Evolutionary conservation across 257 asterid genomes (phyloP).

Genomic region (Ilex aquifolium): DNA sequence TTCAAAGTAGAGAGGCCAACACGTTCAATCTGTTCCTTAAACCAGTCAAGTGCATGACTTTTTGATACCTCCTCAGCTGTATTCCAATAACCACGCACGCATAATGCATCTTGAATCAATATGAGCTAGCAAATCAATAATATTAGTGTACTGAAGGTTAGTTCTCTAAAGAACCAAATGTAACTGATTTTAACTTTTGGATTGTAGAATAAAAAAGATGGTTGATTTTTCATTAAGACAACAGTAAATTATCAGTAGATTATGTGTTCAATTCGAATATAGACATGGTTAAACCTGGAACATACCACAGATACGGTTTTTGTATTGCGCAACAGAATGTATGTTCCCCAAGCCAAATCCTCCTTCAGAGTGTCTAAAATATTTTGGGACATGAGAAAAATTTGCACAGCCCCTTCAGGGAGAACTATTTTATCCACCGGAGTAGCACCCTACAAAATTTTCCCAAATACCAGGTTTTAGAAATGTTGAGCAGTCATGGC

Average conservation of each 20-base stretch:
- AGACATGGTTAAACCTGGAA: conserved; percentile 9
- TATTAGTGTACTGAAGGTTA: conserved; percentile 8
- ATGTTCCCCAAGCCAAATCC: conserved; percentile 97
- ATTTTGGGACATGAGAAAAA: conserved; percentile 54
- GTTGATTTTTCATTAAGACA: neutral
- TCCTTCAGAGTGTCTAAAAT: conserved; percentile 54
- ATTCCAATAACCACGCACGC: conserved; percentile 93
- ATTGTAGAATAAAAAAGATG: neutral
- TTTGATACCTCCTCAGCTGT: conserved; percentile 47
- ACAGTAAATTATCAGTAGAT: neutral
- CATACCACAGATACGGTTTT: conserved; percentile 86
- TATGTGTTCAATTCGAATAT: neutral
- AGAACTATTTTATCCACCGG: conserved; percentile 43
- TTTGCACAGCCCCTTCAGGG: conserved; percentile 68
- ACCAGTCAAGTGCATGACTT: conserved; percentile 47
- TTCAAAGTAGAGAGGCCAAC: conserved; percentile 49
- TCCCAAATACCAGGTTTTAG: conserved; percentile 4
- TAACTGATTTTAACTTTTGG: neutral
- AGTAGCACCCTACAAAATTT: conserved; percentile 58
- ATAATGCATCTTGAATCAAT: conserved; percentile 49
- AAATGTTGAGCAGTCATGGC: neutral
- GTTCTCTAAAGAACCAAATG: neutral
- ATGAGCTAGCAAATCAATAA: conserved; percentile 50
- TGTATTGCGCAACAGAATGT: conserved; percentile 71
- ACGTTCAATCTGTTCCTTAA: conserved; percentile 42